Evolutionary conservation across 1,284 basidiomycete species (phyloP).

Genomic region (Ustilago trichophora): DNA sequence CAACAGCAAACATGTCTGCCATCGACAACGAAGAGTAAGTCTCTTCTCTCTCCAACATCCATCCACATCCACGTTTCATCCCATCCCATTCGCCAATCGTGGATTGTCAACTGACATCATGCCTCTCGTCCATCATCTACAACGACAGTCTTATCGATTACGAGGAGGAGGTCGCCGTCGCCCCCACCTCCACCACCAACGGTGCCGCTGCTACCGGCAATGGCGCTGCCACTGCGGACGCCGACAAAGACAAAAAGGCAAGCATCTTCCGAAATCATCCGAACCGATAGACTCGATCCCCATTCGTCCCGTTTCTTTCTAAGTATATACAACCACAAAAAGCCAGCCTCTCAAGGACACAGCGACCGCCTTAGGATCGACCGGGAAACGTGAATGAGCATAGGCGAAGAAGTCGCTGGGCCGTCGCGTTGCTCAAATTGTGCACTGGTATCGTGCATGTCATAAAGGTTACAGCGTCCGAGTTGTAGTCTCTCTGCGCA

Average conservation of each 20-base stretch:
- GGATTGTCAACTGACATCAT: no score
- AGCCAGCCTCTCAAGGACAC: no score
- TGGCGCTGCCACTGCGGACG: conserved; percentile 51
- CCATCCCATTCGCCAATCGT: no score
- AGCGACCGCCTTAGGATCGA: no score
- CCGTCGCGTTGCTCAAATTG: no score
- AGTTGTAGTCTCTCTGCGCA: no score
- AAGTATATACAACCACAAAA: conserved; percentile 5
- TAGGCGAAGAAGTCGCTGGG: no score
- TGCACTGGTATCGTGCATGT: no score
- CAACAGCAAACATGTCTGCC: conserved; percentile 39
- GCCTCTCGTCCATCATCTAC: no score
- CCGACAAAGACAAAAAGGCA: conserved; percentile 64
- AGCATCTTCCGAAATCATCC: conserved; percentile 36
- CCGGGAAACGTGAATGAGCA: no score
- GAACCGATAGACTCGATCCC: conserved; percentile 8
- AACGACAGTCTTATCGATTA: conserved; percentile 65
- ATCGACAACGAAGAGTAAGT: conserved; percentile 67
- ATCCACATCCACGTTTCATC: no score
- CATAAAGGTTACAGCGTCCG: no score
- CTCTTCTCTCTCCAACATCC: conserved; percentile 13
- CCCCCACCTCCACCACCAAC: conserved; percentile 55
- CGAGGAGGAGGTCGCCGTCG: conserved; percentile 66
- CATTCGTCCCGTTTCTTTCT: neutral
- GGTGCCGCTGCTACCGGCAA: conserved; percentile 52